Evolutionary conservation across 192 early-diverging fungal species (phyloP).

Genomic region (Backusella liffmaniae): DNA sequence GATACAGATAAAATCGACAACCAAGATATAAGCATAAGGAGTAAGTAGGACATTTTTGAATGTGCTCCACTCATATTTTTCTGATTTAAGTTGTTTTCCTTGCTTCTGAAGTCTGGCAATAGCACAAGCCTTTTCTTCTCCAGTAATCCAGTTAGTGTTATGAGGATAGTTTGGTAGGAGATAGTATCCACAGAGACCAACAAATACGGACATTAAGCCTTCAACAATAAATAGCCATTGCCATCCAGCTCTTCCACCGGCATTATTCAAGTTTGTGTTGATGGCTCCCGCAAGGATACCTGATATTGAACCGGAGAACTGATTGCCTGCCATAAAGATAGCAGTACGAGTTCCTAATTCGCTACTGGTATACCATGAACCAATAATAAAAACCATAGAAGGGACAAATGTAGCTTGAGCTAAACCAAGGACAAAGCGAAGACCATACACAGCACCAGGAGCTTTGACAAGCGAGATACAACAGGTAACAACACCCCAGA

Average conservation of each 20-base stretch:
- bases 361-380: neutral
- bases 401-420: slow-evolving; percentile 1
- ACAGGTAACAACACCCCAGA: neutral
- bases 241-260: slow-evolving; percentile 44
- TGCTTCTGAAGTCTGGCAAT: neutral
- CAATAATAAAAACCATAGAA: slow-evolving; percentile 11
- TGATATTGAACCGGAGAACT: slow-evolving; percentile 49
- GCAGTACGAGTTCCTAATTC: slow-evolving; percentile 8
- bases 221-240: slow-evolving; percentile 63
- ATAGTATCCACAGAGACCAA: slow-evolving; percentile 41
- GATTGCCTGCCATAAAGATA: neutral
- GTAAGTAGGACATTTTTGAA: neutral
- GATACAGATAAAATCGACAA: neutral
- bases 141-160: slow-evolving; percentile 44
- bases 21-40: slow-evolving; percentile 4
- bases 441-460: neutral
- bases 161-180: slow-evolving; percentile 43
- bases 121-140: slow-evolving; percentile 19
- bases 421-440: neutral
- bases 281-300: slow-evolving; percentile 56
- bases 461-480: slow-evolving; percentile 6
- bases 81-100: neutral
- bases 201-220: slow-evolving; percentile 45
- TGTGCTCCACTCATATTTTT: neutral
- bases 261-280: slow-evolving; percentile 39